Evolutionary conservation across 2,329 filamentous ascomycete genomes (phyloP).

Genomic region (Alternaria sp.): DNA sequence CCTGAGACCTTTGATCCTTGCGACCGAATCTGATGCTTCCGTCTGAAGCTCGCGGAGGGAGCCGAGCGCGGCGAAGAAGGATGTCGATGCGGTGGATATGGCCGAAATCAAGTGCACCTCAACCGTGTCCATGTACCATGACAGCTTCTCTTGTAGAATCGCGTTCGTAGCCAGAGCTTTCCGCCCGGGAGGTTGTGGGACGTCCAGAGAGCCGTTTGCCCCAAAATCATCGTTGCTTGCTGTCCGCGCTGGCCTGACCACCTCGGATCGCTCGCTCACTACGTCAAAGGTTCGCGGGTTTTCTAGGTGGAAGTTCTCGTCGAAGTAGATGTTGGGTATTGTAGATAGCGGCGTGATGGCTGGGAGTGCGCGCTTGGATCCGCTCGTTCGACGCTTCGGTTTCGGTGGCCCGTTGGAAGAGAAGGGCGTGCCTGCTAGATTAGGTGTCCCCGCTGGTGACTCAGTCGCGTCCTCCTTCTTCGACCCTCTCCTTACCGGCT

Average conservation of each 20-base stretch:
- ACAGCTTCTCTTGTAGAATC: constrained; percentile 95
- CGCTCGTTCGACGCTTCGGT: constrained; percentile 58
- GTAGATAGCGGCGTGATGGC: constrained; percentile 87
- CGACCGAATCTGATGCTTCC: constrained; percentile 89
- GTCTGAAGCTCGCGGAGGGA: constrained; percentile 89
- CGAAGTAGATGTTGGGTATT: constrained; percentile 92
- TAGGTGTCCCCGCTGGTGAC: constrained; percentile 46
- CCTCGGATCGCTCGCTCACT: constrained; percentile 93
- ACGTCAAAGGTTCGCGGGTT: constrained; percentile 96
- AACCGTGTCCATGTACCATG: constrained; percentile 99
- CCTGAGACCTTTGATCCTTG: constrained; percentile 80
- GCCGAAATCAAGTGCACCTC: constrained; percentile 96
- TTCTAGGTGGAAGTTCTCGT: constrained; percentile 92
- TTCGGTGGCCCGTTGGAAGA: constrained; percentile 58
- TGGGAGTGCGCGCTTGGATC: constrained; percentile 66
- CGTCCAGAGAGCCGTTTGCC: constrained; percentile 64
- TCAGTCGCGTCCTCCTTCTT: constrained; percentile 53
- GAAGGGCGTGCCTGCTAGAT: constrained; percentile 47
- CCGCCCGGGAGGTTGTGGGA: constrained; percentile 64
- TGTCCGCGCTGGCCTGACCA: constrained; percentile 71
- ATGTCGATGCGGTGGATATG: constrained; percentile 93
- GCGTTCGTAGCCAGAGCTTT: constrained; percentile 95
- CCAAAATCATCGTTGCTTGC: constrained; percentile 59
- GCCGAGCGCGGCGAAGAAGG: constrained; percentile 93
- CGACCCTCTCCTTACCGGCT: constrained; percentile 55